Evolutionary conservation across 768 basidiomycete species (phyloP).

Genomic region (Tylopilus plumbeoviolaceoides): DNA sequence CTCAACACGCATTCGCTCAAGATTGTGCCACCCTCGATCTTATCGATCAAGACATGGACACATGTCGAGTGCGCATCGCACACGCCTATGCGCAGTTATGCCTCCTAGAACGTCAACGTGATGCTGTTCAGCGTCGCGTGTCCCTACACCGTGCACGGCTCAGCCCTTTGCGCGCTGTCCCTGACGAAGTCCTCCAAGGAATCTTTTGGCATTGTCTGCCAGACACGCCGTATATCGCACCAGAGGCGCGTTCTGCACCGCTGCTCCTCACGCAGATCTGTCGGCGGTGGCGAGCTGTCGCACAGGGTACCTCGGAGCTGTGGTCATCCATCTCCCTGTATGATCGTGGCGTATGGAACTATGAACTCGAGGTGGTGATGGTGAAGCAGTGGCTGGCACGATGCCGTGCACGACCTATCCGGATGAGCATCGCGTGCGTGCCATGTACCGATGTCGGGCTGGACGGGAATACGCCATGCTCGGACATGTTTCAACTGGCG

Average conservation of each 20-base stretch:
- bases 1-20: constrained; percentile 16
- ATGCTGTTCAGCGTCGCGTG: constrained; percentile 13
- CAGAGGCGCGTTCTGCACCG: constrained; percentile 23
- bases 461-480: neutral
- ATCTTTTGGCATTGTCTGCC: constrained; percentile 29
- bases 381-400: constrained; percentile 20
- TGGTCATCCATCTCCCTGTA: constrained; percentile 28
- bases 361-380: constrained; percentile 24
- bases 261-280: constrained; percentile 32
- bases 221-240: constrained; percentile 20
- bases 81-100: constrained; percentile 13
- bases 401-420: constrained; percentile 19
- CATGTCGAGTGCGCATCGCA: constrained; percentile 14
- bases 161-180: constrained; percentile 27
- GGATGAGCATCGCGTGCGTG: constrained; percentile 19
- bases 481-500: constrained; percentile 20
- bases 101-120: constrained; percentile 19
- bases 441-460: constrained; percentile 18
- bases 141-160: constrained; percentile 24
- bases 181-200: constrained; percentile 31
- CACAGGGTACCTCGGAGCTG: constrained; percentile 27
- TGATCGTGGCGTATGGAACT: constrained; percentile 31
- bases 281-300: constrained; percentile 30
- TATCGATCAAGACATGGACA: constrained; percentile 16
- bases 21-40: constrained; percentile 15